Evolutionary conservation across 164 flowering plant genomes (phyloP), one percentile per base, ranked within the genome.

Genomic region (Magnolia kwangsiensis): DNA sequence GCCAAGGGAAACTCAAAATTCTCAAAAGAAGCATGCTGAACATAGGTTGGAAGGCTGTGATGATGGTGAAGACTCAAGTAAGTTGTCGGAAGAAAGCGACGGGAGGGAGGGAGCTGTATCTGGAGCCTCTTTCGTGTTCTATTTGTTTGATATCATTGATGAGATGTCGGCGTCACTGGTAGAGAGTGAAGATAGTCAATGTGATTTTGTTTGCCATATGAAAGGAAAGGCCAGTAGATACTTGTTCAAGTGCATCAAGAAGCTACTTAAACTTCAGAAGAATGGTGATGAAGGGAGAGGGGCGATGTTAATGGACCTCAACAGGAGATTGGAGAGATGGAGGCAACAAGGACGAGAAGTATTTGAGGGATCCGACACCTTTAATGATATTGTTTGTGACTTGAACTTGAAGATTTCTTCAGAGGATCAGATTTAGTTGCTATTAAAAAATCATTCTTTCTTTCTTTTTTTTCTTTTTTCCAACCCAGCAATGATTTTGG

Each of bases 101-200:
- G 71, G 69, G 72, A 69, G 55, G 64, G 68, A 75, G 59, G 89
- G 84, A 50, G 86, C 88, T 51, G 29, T 78, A 55, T 84, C 85
- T 68, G 94, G 91, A 55, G 85, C 84, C 31, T 68, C 82, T 64
- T 81, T 88, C 75, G 89, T 87, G 71, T 89, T 91, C 79, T 74
- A 78, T 37, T 76, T 89, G 75, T 86, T 85, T 63, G 92, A 91
- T 79, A 61, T 76, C 61, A 80, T 80, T 73, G 89, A 90, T 77
- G 87, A 80, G 18, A 82, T 92, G 81, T 75, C 89, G 29, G 69
- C 50, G 29, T 82, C 88, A 9, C 61, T 84, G 65, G 83, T 81
- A 77, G 89, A 85, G 8, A 75, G 74, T 78, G 90, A 89, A 78
- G 87, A 84, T 59, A 74, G 71, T 20, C 84, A 73, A 66, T 11